A percentile compares a stretch with the other conserved stretches of the same genome.
Conservation (phyloP, 192 early-diverging fungal species). For the Diversispora epigaea region DNA sequence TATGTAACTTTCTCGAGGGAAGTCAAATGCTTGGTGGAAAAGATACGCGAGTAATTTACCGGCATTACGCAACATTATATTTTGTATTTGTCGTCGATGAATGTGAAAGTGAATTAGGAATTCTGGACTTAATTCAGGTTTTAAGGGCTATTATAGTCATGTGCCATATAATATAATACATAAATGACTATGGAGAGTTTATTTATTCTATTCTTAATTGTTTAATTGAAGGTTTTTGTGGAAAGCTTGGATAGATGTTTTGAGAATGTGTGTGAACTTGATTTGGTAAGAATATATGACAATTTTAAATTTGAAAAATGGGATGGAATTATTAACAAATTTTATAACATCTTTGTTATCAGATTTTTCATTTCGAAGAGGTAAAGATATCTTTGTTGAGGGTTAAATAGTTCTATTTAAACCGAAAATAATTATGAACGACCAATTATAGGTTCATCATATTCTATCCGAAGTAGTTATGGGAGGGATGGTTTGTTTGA, state of each 20-base stretch:
- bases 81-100: constrained; percentile 98
- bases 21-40: constrained; percentile 75
- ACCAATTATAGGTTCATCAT: constrained; percentile 58
- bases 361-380: constrained; percentile 93
- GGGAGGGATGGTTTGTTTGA: constrained; percentile 76
- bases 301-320: no score
- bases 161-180: no score
- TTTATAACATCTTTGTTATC: background rate
- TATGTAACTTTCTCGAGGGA: constrained; percentile 91
- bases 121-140: constrained; percentile 93
- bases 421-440: constrained; percentile 6
- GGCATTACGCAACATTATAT: constrained; percentile 96
- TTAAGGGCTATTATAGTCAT: background rate
- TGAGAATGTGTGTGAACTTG: constrained; percentile 96
- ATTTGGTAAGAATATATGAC: constrained; percentile 60
- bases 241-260: constrained; percentile 91
- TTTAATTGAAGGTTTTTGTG: constrained; percentile 76
- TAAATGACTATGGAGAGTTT: no score
- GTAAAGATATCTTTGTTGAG: constrained; percentile 31
- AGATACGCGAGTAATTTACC: constrained; percentile 90
- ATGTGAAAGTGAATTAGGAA: constrained; percentile 94
- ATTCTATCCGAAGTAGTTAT: constrained; percentile 84
- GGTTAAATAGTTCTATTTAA: constrained; percentile 6
- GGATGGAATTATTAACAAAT: background rate
- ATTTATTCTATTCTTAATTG: background rate